phyloP scores from a whole-genome alignment of 352 stramenopile genomes.

The Phytophthora sojae region DNA sequence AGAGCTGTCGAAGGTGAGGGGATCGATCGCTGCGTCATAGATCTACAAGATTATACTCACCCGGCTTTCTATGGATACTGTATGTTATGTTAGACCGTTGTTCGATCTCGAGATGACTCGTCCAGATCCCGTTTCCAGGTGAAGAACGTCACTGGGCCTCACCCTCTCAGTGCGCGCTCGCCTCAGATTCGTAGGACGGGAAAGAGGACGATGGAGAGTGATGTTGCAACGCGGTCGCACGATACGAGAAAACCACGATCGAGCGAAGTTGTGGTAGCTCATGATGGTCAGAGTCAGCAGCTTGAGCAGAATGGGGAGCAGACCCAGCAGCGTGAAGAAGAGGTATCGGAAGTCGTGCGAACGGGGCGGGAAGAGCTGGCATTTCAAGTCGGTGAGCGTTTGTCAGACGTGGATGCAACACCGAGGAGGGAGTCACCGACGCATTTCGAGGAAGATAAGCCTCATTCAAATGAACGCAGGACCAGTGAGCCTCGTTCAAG shows the following conservation, averaged over 20 bases:
- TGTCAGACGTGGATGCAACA: not conserved
- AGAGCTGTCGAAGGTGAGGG: conserved; percentile 42
- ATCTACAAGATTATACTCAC: too few species aligned
- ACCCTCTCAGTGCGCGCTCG: conserved; percentile 24
- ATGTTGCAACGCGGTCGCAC: not conserved
- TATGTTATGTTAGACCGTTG: conserved; percentile 10
- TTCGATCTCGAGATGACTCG: conserved; percentile 4
- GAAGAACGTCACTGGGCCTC: conserved; percentile 16
- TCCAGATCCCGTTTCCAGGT: conserved; percentile 15
- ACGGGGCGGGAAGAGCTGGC: not conserved
- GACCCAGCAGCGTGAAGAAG: not conserved
- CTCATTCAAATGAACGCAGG: not conserved
- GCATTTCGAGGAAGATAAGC: not conserved
- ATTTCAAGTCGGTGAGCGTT: not conserved
- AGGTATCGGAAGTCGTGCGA: not conserved
- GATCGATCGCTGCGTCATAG: not conserved
- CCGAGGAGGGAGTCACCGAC: not conserved
- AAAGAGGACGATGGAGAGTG: not conserved
- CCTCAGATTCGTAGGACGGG: conserved; percentile 11
- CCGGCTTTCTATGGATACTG: not conserved
- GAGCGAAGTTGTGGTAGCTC: not conserved
- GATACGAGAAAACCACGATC: not conserved
- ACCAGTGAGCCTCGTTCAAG: not conserved
- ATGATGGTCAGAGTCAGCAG: not conserved
- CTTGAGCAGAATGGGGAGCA: not conserved